These are phyloP conservation scores for Halophytophthora polymorphica DNA, from an alignment of 352 stramenopile genomes.

Conservation along the genomic window DNA sequence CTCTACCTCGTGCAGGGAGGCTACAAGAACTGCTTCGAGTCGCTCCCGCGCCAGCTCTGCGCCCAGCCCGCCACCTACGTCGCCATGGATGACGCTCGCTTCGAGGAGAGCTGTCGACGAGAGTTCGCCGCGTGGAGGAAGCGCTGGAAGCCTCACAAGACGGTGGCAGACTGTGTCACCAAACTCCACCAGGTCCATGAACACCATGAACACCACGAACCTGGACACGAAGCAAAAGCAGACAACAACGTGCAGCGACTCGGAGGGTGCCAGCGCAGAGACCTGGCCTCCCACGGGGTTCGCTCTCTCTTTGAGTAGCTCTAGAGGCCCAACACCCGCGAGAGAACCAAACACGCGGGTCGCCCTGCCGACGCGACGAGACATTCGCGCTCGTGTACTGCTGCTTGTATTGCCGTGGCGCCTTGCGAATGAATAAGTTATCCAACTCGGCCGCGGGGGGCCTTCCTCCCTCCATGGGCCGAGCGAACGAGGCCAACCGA, in stretches of 20 bases:
- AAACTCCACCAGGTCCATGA: constrained; percentile 31
- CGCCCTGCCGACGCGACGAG: no score
- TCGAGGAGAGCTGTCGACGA: constrained; percentile 36
- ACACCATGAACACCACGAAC: not conserved
- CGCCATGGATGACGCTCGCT: constrained; percentile 46
- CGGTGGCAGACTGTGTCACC: constrained; percentile 25
- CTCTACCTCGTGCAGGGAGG: constrained; percentile 68
- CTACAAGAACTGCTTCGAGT: constrained; percentile 73
- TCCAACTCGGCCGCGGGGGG: not conserved
- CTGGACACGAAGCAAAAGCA: not conserved
- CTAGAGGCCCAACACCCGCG: no score
- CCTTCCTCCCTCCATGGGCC: not conserved
- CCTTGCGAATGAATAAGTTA: constrained; percentile 1
- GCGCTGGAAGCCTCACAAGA: constrained; percentile 51
- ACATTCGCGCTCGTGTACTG: not conserved
- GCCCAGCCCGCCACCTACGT: constrained; percentile 32
- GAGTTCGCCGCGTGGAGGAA: constrained; percentile 47
- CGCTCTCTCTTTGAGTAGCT: constrained; percentile 31
- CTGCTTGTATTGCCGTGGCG: not conserved
- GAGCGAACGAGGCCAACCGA: not conserved
- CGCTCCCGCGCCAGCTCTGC: constrained; percentile 33
- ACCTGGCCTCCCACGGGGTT: constrained; percentile 8
- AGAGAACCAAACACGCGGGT: no score
- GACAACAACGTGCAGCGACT: not conserved
- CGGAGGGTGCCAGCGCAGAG: not conserved